Base-by-base conservation (phyloP, 257 asterid species). In the Mentha longifolia region DNA sequence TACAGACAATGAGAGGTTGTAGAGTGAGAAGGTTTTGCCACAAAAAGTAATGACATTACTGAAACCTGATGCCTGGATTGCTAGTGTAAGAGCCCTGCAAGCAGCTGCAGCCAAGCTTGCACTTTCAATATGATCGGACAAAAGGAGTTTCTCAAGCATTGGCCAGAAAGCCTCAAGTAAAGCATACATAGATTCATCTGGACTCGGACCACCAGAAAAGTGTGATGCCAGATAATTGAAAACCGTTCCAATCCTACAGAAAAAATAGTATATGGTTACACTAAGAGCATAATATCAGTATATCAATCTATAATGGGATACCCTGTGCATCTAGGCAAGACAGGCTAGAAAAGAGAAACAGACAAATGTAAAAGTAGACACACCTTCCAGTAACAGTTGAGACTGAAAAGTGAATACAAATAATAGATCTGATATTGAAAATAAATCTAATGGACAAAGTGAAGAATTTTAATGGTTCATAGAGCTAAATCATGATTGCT, bases 31-130 rank as follows among this genome's bases (percentile, higher is more conserved):
- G 49, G 41, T 67, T 57, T 62, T 55, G 65, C 67, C 51, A 22
- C 19, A 75, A 72, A 65, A 57, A 63, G 35, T 50, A 49, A 55
- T 55, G 42, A 65, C 50, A 77, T 54, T 52, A 68, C 62, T 28
- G 79, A 72, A 77, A 92, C 96, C 96, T 72, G 97, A 85, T 64
- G 95, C 92, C 78, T 85, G 84, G 63, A 89, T 88, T 72, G 94
- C 95, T 58, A 81, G 88, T 59, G 94, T 81, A 72, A 92, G 94
- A 76, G 94, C 92, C 86, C 94, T 80, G 87, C 98, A 92, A 72
- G 95, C 92, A 70, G 98, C 88, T 72, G 86, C 65, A 76, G 96
- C 81, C 84, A 92, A 83, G 86, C 82, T 83, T 37, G 84, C 85
- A 78, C 82, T 85, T 83, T 82, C 91, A 49, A 88, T 81, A 77